Evolutionary conservation across 495 filamentous ascomycete genomes (phyloP), one percentile per base, ranked within the genome.

Genomic region (Penicillium arizonense): DNA sequence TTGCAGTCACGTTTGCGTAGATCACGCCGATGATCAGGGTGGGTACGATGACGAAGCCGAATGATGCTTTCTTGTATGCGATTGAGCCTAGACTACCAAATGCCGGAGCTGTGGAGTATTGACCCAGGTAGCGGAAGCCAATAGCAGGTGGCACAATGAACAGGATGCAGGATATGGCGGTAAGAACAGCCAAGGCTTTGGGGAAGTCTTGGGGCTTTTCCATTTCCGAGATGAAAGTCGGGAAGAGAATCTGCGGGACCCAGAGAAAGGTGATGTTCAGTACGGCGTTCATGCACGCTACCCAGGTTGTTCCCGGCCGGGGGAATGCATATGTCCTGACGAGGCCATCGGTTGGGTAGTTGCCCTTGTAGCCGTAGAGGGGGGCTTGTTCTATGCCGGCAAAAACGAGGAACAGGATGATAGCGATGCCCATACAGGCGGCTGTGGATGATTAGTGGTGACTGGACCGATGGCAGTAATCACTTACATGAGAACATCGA

Each of bases 171-270:
- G 79, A 79, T 53, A 82, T 75, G 0, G 50, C 59, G 53, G 73
- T 51, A 21, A 80, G 63, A 44, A 82, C 64, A 41, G 74, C 75
- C 14, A 77, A 64, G 1, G 81, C 70, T 47, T 82, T 81, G 56
- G 80, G 78, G 43, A 79, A 80, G 48, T 83, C 77, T 39, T 81
- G 73, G 1, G 81, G 81, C 20, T 62, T 62, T 52, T 78, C 71
- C 81, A 84, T 83, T 58, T 84, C 81, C 3, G 80, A 72, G 49
- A 84, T 80, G 50, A 84, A 71, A 33, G 75, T 76, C 21, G 80
- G 80, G 59, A 84, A 83, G 59, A 81, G 74, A 56, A 83, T 75
- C 49, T 76, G 73, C 0, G 74, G 71, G 6, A 78, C 71, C 73
- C 72, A 77, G 58, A 76, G 64, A 53, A 71, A 76, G 20, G 70